phyloP scores from a whole-genome alignment of 257 asterid species.

The Paraleonurus japonicus region DNA sequence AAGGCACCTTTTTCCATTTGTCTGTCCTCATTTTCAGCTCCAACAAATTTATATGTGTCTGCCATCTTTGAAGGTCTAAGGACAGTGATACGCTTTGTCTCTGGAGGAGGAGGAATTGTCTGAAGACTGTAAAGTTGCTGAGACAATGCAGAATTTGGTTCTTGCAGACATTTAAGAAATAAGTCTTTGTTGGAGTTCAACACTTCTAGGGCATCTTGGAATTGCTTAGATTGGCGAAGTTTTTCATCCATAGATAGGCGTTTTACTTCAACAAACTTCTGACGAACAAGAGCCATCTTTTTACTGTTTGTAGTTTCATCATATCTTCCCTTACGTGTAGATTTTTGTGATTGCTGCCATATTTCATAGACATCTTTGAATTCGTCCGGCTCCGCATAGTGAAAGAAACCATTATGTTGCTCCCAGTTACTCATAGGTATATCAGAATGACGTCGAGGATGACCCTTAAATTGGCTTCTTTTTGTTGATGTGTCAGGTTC shows the following conservation, averaged over 20 bases:
- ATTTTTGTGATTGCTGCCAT: conserved; percentile 54
- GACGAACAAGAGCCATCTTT: conserved; percentile 83
- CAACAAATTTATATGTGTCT: conserved; percentile 43
- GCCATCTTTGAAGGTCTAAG: conserved; percentile 80
- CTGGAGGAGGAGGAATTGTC: conserved; percentile 64
- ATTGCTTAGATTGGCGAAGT: conserved; percentile 79
- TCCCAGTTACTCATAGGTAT: conserved; percentile 64
- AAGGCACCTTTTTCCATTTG: conserved; percentile 36
- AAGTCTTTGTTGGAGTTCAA: conserved; percentile 82
- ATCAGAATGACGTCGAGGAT: conserved; percentile 62
- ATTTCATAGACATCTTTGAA: conserved; percentile 68
- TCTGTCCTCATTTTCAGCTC: conserved; percentile 44
- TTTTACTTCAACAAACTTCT: conserved; percentile 90
- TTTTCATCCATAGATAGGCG: conserved; percentile 75
- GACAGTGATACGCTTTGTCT: conserved; percentile 84
- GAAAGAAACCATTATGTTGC: conserved; percentile 57
- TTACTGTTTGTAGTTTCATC: conserved; percentile 43
- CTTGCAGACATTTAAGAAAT: conserved; percentile 86
- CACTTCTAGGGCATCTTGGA: conserved; percentile 88
- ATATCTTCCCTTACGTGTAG: conserved; percentile 50
- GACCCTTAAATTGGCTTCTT: conserved; percentile 47
- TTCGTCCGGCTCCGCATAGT: conserved; percentile 47
- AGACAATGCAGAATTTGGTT: conserved; percentile 72
- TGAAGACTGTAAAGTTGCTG: conserved; percentile 55
- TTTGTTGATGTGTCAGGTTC: conserved; percentile 49